Conservation (phyloP, 1,139 yeast species). For the Saccharomyces pastorianus region DNA sequence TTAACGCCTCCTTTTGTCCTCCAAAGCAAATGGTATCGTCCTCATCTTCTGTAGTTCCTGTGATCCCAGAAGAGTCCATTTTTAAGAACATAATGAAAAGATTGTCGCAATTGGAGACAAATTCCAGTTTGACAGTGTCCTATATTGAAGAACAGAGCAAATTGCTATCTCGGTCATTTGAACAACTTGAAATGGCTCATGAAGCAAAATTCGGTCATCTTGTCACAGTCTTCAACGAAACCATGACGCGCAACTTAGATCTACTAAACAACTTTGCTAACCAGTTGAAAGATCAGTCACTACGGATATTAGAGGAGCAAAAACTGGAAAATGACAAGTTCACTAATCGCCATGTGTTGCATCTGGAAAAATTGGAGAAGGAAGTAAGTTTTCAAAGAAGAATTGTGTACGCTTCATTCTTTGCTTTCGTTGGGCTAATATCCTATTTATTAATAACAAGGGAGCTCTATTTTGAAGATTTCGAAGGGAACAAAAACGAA, state of each 20-base stretch:
- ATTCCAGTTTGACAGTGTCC: slow-evolving; percentile 69
- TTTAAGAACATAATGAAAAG: slow-evolving; percentile 82
- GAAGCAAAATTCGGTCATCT: slow-evolving; percentile 48
- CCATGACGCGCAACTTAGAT: slow-evolving; percentile 44
- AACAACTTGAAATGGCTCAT: slow-evolving; percentile 59
- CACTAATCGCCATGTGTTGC: slow-evolving; percentile 34
- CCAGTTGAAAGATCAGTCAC: slow-evolving; percentile 34
- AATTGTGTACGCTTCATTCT: slow-evolving; percentile 45
- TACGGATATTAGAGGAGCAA: slow-evolving; percentile 34
- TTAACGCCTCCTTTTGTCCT: slow-evolving; percentile 14
- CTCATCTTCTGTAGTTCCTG: slow-evolving; percentile 6
- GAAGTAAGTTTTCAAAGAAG: slow-evolving; percentile 53
- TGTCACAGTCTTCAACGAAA: slow-evolving; percentile 48
- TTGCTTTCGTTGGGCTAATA: slow-evolving; percentile 42
- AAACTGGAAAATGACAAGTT: slow-evolving; percentile 34
- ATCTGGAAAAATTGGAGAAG: slow-evolving; percentile 34
- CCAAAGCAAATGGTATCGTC: slow-evolving; percentile 4
- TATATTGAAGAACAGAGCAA: slow-evolving; percentile 85
- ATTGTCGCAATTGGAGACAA: slow-evolving; percentile 61
- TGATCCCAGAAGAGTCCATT: slow-evolving; percentile 63
- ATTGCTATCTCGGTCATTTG: slow-evolving; percentile 61
- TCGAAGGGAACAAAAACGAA: not conserved
- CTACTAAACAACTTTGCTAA: slow-evolving; percentile 34
- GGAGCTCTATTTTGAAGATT: not conserved
- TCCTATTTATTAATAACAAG: not conserved